Percentiles rank a stretch among this genome's conserved stretches.
Evolutionary conservation across 73 alveolate genomes (phyloP).

Genomic region (Strombidium stylifer): DNA sequence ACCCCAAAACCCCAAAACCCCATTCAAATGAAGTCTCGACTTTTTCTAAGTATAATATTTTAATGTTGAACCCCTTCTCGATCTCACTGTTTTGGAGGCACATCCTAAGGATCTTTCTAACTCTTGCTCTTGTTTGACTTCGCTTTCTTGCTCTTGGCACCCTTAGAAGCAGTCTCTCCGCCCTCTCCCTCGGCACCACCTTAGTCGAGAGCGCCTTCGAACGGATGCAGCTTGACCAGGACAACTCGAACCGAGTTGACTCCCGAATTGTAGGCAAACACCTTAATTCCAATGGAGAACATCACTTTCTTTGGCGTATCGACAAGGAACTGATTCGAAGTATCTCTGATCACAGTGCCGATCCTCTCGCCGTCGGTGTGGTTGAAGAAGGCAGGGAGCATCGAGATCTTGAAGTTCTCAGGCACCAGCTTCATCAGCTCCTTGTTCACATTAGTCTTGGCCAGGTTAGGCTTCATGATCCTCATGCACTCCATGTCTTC

Average conservation of each 20-base stretch:
- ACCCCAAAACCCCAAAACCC: too few species aligned
- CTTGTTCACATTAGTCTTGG: constrained; percentile 1
- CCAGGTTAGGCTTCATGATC: not conserved
- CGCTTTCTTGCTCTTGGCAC: too few species aligned
- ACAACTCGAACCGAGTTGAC: constrained; percentile 45
- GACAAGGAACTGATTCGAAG: constrained; percentile 33
- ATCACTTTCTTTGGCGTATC: constrained; percentile 25
- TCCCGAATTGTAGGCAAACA: constrained; percentile 31
- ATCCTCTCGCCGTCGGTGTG: constrained; percentile 55
- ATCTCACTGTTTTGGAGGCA: too few species aligned
- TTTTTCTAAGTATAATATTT: too few species aligned
- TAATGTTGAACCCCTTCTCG: too few species aligned
- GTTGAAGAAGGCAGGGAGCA: constrained; percentile 52
- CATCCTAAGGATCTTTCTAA: too few species aligned
- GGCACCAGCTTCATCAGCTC: constrained; percentile 48
- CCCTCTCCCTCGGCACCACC: too few species aligned
- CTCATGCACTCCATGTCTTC: constrained; percentile 44
- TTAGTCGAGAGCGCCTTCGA: too few species aligned
- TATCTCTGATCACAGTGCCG: constrained; percentile 22
- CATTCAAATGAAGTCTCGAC: too few species aligned
- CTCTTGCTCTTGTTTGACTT: too few species aligned
- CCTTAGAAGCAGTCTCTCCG: too few species aligned
- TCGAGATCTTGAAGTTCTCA: constrained; percentile 17
- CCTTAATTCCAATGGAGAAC: constrained; percentile 40
- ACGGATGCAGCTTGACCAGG: constrained; percentile 37